A percentile compares a stretch with the other conserved stretches of the same genome.
These are phyloP conservation scores for Pythium volutum DNA, from an alignment of 352 stramenopile genomes.

Conservation along the genomic window DNA sequence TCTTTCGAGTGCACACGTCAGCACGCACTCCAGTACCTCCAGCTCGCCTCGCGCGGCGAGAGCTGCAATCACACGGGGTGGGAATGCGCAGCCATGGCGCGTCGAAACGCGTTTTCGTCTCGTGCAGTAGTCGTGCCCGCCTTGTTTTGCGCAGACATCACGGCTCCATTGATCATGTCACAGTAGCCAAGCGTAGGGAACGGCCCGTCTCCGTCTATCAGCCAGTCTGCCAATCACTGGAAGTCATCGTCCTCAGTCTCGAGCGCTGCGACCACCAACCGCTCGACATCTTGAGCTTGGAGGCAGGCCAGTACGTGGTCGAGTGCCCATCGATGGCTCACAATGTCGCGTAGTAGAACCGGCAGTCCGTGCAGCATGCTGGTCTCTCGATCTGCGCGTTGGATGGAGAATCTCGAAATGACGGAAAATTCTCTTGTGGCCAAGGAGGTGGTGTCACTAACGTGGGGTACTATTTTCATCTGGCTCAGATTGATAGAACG, in stretches of 20 bases:
- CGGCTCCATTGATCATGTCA: neutral
- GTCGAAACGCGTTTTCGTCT: neutral
- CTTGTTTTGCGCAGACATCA: neutral
- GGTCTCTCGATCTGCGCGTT: neutral
- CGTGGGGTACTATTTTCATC: too few relatives aligned
- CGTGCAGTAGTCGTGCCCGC: neutral
- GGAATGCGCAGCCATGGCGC: neutral
- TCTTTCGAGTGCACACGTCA: neutral
- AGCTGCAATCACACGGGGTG: neutral
- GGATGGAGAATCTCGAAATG: neutral
- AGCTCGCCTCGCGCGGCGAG: neutral
- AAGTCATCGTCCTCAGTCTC: neutral
- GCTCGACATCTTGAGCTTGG: neutral
- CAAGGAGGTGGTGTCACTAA: too few relatives aligned
- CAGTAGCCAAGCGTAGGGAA: neutral
- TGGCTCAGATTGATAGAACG: too few relatives aligned
- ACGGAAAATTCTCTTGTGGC: too few relatives aligned
- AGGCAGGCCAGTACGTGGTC: neutral
- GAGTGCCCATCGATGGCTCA: neutral
- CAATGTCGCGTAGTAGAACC: neutral
- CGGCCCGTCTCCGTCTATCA: conserved; percentile 3
- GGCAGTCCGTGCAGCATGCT: neutral
- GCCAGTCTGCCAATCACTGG: neutral
- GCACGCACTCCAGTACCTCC: neutral
- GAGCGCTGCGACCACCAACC: neutral